A percentile compares a stretch with the other conserved stretches of the same genome.
phyloP scores from a whole-genome alignment of 352 stramenopile genomes.

The Globisporangium splendens region DNA sequence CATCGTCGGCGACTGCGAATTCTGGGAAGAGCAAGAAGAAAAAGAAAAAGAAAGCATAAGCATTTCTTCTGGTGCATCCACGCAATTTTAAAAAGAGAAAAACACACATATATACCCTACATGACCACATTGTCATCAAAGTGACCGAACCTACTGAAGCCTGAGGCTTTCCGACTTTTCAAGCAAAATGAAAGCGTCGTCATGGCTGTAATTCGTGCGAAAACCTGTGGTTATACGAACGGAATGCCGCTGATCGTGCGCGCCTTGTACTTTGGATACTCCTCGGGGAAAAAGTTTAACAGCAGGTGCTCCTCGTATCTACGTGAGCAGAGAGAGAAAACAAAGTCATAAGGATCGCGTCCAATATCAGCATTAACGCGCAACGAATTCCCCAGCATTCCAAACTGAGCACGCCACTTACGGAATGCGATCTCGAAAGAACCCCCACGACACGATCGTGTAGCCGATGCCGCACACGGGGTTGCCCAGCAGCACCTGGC shows the following conservation, averaged over 20 bases:
- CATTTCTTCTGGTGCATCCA: too few relatives aligned
- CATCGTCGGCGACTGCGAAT: too few relatives aligned
- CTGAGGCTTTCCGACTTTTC: neutral
- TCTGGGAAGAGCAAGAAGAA: constrained; percentile 40
- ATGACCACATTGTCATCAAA: neutral
- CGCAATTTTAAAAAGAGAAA: constrained; percentile 3
- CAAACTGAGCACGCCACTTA: constrained; percentile 27
- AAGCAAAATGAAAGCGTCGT: too few relatives aligned
- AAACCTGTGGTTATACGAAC: constrained; percentile 56
- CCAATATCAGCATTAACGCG: too few relatives aligned
- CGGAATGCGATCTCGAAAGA: constrained; percentile 94
- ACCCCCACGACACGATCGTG: constrained; percentile 88
- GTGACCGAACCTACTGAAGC: neutral
- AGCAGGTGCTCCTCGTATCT: constrained; percentile 93
- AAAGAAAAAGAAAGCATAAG: constrained; percentile 20
- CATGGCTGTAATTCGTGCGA: too few relatives aligned
- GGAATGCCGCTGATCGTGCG: constrained; percentile 91
- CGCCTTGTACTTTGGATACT: constrained; percentile 90
- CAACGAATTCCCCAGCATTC: too few relatives aligned
- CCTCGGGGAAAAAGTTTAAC: constrained; percentile 86
- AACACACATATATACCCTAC: too few relatives aligned
- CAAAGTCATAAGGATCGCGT: too few relatives aligned
- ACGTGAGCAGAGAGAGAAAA: neutral
- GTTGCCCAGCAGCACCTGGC: constrained; percentile 93
- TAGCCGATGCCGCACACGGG: constrained; percentile 85